Conservation (phyloP, 192 early-diverging fungal species). For the Coemansia sp. region DNA sequence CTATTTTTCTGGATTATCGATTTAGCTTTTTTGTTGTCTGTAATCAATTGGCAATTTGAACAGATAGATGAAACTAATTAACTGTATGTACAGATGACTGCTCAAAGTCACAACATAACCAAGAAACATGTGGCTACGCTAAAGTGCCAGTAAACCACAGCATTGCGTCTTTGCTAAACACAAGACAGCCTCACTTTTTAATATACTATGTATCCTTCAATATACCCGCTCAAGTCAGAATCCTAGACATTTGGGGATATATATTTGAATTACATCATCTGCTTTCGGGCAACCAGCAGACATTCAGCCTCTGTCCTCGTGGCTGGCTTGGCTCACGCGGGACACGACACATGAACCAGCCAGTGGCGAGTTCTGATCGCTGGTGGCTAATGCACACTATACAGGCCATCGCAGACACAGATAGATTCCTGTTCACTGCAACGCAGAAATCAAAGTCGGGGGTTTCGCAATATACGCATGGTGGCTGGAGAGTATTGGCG, state of each 20-base stretch:
- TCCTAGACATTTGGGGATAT: not conserved
- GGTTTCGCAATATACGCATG: not conserved
- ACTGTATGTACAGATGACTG: no score
- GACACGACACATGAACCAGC: not conserved
- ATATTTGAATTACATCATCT: slow-evolving; percentile 3
- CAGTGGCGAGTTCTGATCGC: not conserved
- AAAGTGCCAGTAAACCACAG: no score
- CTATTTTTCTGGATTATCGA: no score
- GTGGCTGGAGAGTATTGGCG: not conserved
- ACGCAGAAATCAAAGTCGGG: not conserved
- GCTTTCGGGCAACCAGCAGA: not conserved
- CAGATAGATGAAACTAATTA: no score
- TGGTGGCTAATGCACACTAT: slow-evolving; percentile 4
- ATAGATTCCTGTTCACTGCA: not conserved
- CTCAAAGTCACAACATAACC: no score
- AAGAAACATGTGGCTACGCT: no score
- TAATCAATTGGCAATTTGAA: no score
- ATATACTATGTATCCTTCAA: no score
- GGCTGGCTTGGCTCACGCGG: not conserved
- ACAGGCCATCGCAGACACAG: not conserved
- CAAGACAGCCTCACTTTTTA: no score
- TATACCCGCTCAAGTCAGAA: not conserved
- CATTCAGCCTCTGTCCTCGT: slow-evolving; percentile 1
- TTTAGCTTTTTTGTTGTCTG: no score
- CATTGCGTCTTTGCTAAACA: no score